A percentile compares a stretch with the other conserved stretches of the same genome.
Evolutionary conservation across 2,329 filamentous ascomycete genomes (phyloP).

Genomic region (Mycosphaerella arachidis): DNA sequence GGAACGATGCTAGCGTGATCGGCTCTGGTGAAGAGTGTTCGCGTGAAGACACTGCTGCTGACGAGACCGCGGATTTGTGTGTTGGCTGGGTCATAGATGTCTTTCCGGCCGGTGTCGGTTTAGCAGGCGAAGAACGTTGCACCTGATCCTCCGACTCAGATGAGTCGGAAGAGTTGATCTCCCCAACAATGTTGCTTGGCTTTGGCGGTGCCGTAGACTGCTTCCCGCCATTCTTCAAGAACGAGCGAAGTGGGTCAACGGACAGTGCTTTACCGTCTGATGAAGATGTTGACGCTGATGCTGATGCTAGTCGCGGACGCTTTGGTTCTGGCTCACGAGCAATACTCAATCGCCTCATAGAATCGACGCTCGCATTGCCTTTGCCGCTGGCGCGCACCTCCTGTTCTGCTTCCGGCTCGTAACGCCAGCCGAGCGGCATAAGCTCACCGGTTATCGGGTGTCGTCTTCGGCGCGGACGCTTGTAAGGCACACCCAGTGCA

Average conservation of each 20-base stretch:
- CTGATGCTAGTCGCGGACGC: constrained; percentile 17
- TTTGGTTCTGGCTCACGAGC: constrained; percentile 17
- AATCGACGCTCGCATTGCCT: not conserved
- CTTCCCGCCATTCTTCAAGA: not conserved
- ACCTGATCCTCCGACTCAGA: constrained; percentile 9
- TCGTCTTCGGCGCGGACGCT: constrained; percentile 25
- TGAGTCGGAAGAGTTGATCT: not conserved
- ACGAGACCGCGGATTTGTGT: not conserved
- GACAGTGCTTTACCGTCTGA: constrained; percentile 2
- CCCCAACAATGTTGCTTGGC: not conserved
- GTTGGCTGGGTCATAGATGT: constrained; percentile 12
- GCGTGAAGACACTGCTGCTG: constrained; percentile 2
- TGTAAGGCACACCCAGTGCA: constrained; percentile 8
- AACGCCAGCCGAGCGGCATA: constrained; percentile 32
- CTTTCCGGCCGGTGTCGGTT: constrained; percentile 2
- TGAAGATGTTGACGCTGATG: constrained; percentile 7
- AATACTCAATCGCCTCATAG: constrained; percentile 17
- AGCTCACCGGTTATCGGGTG: constrained; percentile 30
- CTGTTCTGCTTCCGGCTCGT: constrained; percentile 18
- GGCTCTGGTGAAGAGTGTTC: constrained; percentile 11
- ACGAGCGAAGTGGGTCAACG: not conserved
- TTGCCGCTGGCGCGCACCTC: constrained; percentile 2
- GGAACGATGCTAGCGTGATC: constrained; percentile 16
- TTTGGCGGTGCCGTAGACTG: not conserved
- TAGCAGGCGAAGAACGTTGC: not conserved